Evolutionary conservation across 768 basidiomycete genomes (phyloP).

Genomic region (Mycena crocata): DNA sequence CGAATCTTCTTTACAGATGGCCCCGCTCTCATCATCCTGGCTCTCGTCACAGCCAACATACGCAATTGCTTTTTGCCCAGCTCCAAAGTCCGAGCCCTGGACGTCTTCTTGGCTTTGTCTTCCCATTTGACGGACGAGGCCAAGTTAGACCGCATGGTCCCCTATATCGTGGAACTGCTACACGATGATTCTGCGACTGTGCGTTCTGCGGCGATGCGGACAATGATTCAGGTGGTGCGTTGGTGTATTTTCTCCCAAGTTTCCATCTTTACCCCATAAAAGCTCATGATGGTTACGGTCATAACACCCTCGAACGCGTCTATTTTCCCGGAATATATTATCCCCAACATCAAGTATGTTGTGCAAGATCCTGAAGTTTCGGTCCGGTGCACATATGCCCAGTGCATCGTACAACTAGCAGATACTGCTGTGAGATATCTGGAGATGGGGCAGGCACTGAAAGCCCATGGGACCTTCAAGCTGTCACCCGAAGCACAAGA

Average conservation of each 20-base stretch:
- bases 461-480: conserved; percentile 82
- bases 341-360: conserved; percentile 89
- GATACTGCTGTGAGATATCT: conserved; percentile 89
- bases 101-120: conserved; percentile 86
- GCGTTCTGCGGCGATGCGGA: conserved; percentile 81
- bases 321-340: conserved; percentile 95
- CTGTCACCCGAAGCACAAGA: conserved; percentile 73
- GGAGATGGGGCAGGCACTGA: conserved; percentile 93
- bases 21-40: conserved; percentile 88
- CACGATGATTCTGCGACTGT: conserved; percentile 89
- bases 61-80: conserved; percentile 89
- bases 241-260: conserved; percentile 1
- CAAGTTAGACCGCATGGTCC: conserved; percentile 92
- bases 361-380: conserved; percentile 87
- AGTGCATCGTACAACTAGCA: conserved; percentile 86
- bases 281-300: conserved; percentile 71
- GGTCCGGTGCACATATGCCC: conserved; percentile 84
- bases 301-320: conserved; percentile 88
- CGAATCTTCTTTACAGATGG: conserved; percentile 68
- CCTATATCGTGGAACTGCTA: conserved; percentile 89
- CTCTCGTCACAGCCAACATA: conserved; percentile 88
- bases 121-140: conserved; percentile 93
- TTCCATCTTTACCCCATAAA: background rate
- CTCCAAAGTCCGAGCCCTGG: conserved; percentile 86
- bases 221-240: conserved; percentile 86